Evolutionary conservation across 257 asterid genomes (phyloP).

Genomic region (Nicotiana benthamiana): DNA sequence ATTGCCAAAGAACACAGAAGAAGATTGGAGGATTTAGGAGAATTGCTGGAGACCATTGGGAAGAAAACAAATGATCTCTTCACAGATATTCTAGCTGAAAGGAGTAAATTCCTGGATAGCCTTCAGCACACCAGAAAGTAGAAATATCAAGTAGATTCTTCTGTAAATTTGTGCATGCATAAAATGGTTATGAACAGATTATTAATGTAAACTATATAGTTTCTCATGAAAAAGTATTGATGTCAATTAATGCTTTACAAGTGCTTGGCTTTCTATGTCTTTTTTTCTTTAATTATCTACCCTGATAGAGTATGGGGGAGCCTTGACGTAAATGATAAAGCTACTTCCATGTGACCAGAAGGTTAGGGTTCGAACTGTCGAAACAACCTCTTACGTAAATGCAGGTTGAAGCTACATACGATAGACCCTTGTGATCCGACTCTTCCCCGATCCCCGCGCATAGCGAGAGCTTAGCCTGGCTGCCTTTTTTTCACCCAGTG

Average conservation of each 20-base stretch:
- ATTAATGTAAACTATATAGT: not conserved
- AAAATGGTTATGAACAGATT: not conserved
- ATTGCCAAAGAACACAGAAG: conserved; percentile 21
- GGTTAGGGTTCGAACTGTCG: too few relatives aligned
- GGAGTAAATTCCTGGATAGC: conserved; percentile 43
- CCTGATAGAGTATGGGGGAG: too few relatives aligned
- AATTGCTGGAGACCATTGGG: conserved; percentile 23
- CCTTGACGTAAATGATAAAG: too few relatives aligned
- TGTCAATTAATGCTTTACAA: not conserved
- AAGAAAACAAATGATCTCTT: conserved; percentile 37
- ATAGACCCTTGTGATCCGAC: too few relatives aligned
- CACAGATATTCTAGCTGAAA: conserved; percentile 37
- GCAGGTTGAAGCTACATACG: too few relatives aligned
- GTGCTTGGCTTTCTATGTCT: not conserved
- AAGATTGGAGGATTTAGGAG: conserved; percentile 34
- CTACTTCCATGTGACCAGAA: too few relatives aligned
- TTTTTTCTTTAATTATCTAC: not conserved
- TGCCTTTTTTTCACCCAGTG: too few relatives aligned
- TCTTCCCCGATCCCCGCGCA: too few relatives aligned
- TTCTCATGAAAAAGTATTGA: not conserved
- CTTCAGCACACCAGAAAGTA: conserved; percentile 22
- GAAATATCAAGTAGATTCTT: conserved; percentile 1
- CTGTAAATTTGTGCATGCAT: not conserved
- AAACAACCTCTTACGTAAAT: too few relatives aligned
- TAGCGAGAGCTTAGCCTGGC: too few relatives aligned